Conservation (phyloP, 495 filamentous ascomycete species). For the Aspergillus coremiiformis region DNA sequence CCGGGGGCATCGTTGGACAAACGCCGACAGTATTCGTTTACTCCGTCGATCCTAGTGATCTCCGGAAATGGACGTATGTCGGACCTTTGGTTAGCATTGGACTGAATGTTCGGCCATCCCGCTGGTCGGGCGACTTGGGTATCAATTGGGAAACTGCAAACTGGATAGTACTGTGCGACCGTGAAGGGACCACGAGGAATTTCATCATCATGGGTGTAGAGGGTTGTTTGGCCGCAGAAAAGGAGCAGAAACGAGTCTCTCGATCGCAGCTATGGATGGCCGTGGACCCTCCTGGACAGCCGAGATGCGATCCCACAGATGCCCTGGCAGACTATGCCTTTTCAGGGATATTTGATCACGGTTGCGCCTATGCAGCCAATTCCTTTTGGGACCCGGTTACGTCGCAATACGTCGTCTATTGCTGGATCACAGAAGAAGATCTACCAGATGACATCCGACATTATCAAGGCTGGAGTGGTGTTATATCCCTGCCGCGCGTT, state of each 20-base stretch:
- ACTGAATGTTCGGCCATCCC: constrained; percentile 36
- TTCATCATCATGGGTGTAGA: constrained; percentile 46
- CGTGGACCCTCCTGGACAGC: constrained; percentile 7
- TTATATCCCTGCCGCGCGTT: constrained; percentile 31
- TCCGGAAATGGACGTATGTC: constrained; percentile 46
- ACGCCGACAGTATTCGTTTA: constrained; percentile 48
- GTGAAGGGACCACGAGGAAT: constrained; percentile 32
- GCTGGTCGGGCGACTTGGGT: constrained; percentile 44
- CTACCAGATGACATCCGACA: constrained; percentile 27
- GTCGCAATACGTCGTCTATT: constrained; percentile 23
- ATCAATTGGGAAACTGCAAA: constrained; percentile 54
- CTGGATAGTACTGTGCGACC: constrained; percentile 35
- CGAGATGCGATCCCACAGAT: background rate
- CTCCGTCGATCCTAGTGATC: constrained; percentile 35
- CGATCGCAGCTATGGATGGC: constrained; percentile 34
- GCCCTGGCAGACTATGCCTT: constrained; percentile 22
- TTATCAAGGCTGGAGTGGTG: constrained; percentile 34
- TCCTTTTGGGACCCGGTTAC: constrained; percentile 33
- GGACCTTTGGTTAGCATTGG: constrained; percentile 40
- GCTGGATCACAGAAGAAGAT: constrained; percentile 36
- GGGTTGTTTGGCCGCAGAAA: constrained; percentile 24
- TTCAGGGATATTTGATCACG: constrained; percentile 32
- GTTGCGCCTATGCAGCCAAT: constrained; percentile 33
- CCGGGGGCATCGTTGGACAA: constrained; percentile 42
- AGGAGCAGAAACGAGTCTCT: constrained; percentile 15